A percentile compares a stretch with the other conserved stretches of the same genome.
Evolutionary conservation across 768 basidiomycete genomes (phyloP).

Genomic region (Lenzites betulinus): DNA sequence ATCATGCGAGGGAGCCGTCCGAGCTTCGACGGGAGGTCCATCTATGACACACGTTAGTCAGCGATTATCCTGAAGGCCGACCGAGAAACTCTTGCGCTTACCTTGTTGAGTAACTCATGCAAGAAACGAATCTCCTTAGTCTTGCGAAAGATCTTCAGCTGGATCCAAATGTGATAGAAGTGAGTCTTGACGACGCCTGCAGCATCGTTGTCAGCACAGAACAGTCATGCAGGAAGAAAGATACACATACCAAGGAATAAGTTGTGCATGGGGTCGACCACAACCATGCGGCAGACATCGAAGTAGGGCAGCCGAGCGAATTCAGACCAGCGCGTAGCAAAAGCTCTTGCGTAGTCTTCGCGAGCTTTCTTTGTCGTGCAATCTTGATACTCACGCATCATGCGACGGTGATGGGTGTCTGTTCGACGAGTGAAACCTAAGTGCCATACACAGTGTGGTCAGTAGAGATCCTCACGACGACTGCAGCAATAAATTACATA

Average conservation of each 20-base stretch:
- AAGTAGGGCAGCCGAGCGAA: slow-evolving; percentile 14
- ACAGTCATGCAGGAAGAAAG: not conserved
- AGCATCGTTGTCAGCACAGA: not conserved
- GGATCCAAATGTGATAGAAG: slow-evolving; percentile 19
- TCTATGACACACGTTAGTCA: slow-evolving; percentile 25
- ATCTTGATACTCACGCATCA: slow-evolving; percentile 14
- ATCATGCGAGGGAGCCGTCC: slow-evolving; percentile 11
- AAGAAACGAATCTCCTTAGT: slow-evolving; percentile 10
- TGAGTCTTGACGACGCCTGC: slow-evolving; percentile 19
- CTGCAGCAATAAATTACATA: not conserved
- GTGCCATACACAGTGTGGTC: not conserved
- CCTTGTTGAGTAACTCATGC: slow-evolving; percentile 15
- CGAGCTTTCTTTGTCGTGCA: not conserved
- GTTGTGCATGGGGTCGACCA: slow-evolving; percentile 22
- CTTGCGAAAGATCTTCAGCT: slow-evolving; percentile 15
- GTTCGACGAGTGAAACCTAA: slow-evolving; percentile 20
- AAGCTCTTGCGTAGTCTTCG: slow-evolving; percentile 3
- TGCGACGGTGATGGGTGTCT: slow-evolving; percentile 19
- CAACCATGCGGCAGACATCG: slow-evolving; percentile 14
- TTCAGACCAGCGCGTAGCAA: slow-evolving; percentile 17
- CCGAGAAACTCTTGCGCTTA: not conserved
- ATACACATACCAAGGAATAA: slow-evolving; percentile 12
- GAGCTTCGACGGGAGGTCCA: slow-evolving; percentile 29
- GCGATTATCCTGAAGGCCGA: not conserved
- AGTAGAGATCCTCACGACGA: not conserved